Evolutionary conservation across 2,329 filamentous ascomycete genomes (phyloP), one percentile per base, ranked within the genome.

Genomic region (Aspergillus eucalypticola): DNA sequence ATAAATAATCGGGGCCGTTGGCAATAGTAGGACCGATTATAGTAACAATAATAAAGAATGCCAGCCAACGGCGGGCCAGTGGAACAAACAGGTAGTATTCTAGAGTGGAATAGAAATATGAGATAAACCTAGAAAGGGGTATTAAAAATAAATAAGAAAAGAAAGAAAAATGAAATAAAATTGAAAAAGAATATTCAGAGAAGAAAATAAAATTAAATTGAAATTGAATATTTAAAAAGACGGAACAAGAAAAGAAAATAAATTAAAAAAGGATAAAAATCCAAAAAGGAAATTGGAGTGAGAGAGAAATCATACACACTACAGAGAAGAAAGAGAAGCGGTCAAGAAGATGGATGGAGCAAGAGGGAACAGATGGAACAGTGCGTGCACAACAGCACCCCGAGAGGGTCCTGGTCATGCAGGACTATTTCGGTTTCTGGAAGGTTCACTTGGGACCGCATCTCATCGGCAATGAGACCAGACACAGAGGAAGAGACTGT

Each of bases 51-150:
- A n/a, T 23, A 53, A 39, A 32, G 51, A 35, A 21, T 3, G 35
- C 25, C 51, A 58, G 58, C 58, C 60, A 60, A 54, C 58, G 25
- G 58, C 58, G 50, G 58, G 41, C 41, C 50, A 54, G 52, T 44
- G 53, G 35, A 50, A 50, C 50, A 19, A 46, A 55, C 54, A 51
- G 53, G 50, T 62, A 54, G 54, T 50, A 57, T 54, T 21, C 25
- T 13, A 17, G 49, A 10, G 35, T 27, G 25, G 23, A 42, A 25
- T 51, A 25, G 32, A 11, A 50, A 48, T 21, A 32, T 27, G 29
- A 51, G n/a, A 27, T 11, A 35, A 50, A 21, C 11, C 32, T 35
- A 27, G 10, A 42, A 25, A 11, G 27, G 27, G 10, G 27, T 29
- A 29, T 29, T 23, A 56, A 32, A 44, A n/a, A 23, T 10, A 15